Conservation (phyloP, 2,329 filamentous ascomycete species). For the Helotiales sp. region DNA sequence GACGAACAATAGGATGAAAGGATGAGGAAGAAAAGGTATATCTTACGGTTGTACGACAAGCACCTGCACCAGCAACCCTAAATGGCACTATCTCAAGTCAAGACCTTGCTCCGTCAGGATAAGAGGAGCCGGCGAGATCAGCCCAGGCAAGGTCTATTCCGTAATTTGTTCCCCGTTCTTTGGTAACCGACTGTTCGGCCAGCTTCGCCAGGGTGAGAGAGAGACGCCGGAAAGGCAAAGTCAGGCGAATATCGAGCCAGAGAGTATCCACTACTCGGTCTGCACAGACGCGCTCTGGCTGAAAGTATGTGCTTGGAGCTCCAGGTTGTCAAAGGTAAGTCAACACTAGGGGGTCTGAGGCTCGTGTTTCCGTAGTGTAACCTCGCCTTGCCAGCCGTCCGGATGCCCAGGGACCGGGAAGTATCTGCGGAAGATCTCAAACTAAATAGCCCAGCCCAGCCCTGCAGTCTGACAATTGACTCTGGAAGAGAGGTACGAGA, state of each 20-base stretch:
- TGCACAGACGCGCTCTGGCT: slow-evolving; percentile 10
- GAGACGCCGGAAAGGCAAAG: slow-evolving; percentile 2
- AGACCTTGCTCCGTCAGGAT: slow-evolving; percentile 18
- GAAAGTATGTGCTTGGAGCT: too few relatives aligned
- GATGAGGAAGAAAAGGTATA: slow-evolving; percentile 3
- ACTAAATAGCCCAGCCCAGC: not conserved
- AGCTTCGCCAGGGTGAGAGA: slow-evolving; percentile 4
- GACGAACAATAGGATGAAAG: not conserved
- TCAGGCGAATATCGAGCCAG: not conserved
- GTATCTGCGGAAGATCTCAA: not conserved
- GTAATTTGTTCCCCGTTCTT: slow-evolving; percentile 18
- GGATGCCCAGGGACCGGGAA: not conserved
- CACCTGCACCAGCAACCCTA: slow-evolving; percentile 3
- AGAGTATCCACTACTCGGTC: not conserved
- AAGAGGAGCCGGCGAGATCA: slow-evolving; percentile 16
- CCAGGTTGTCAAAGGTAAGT: slow-evolving; percentile 3
- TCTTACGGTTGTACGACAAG: slow-evolving; percentile 14
- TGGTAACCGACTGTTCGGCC: slow-evolving; percentile 12
- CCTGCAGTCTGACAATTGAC: too few relatives aligned
- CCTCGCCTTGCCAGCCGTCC: not conserved
- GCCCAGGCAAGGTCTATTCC: slow-evolving; percentile 17
- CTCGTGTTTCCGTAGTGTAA: slow-evolving; percentile 4
- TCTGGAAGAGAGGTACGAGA: too few relatives aligned
- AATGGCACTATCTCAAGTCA: slow-evolving; percentile 24
- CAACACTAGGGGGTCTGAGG: not conserved